A percentile compares a stretch with the other conserved stretches of the same genome.
Evolutionary conservation across 176 grass and related monocot genomes (phyloP).

Genomic region (Aechmea fasciata): DNA sequence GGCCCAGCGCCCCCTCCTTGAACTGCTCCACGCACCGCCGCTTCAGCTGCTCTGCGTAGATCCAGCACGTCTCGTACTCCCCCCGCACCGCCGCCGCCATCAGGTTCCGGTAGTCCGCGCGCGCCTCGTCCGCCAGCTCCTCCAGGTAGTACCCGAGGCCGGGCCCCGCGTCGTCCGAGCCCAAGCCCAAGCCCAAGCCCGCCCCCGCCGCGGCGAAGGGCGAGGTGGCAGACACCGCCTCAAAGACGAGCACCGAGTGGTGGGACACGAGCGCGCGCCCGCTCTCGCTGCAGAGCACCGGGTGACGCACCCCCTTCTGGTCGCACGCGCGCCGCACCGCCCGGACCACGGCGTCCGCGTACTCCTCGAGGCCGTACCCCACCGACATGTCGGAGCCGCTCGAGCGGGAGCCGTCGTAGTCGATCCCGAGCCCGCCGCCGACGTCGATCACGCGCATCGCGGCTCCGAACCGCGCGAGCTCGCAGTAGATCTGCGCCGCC

Average conservation of each 20-base stretch:
- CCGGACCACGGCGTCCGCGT: slow-evolving; percentile 5
- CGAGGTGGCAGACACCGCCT: slow-evolving; percentile 4
- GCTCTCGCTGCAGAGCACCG: slow-evolving; percentile 19
- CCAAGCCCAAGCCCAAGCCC: no score
- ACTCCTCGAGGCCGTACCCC: slow-evolving; percentile 6
- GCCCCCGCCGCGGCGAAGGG: no score
- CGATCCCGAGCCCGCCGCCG: slow-evolving; percentile 17
- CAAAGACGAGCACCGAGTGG: slow-evolving; percentile 14
- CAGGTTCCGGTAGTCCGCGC: background rate
- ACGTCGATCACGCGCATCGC: slow-evolving; percentile 18
- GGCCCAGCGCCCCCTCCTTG: background rate
- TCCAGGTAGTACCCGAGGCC: background rate
- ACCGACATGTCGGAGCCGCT: slow-evolving; percentile 9
- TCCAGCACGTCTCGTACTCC: slow-evolving; percentile 3
- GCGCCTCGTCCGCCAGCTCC: slow-evolving; percentile 1
- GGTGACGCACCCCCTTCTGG: slow-evolving; percentile 2
- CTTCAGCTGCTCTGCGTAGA: slow-evolving; percentile 17
- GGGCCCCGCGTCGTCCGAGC: background rate
- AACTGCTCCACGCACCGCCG: slow-evolving; percentile 7
- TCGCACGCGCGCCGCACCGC: slow-evolving; percentile 6
- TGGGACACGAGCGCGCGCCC: slow-evolving; percentile 13
- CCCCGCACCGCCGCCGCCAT: background rate
- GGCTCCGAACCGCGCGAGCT: slow-evolving; percentile 12
- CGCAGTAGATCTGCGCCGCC: slow-evolving; percentile 16
- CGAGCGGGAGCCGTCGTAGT: slow-evolving; percentile 15